phyloP scores from a whole-genome alignment of 768 basidiomycete genomes.

The Rhizopogon salebrosus region DNA sequence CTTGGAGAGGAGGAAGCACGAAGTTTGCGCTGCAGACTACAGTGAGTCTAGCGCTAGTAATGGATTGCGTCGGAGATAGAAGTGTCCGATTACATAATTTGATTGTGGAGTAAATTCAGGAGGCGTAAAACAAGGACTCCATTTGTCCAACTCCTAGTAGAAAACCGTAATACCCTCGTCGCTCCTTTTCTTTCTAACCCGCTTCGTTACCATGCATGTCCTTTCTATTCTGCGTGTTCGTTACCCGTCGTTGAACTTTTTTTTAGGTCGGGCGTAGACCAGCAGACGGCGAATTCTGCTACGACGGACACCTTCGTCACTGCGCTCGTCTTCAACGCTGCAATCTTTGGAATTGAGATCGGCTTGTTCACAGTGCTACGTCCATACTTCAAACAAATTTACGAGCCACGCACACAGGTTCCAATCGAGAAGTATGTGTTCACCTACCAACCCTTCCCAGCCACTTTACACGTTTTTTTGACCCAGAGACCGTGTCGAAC shows the following conservation, averaged over 20 bases:
- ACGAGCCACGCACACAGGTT: slow-evolving; percentile 79
- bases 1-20: no score
- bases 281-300: slow-evolving; percentile 42
- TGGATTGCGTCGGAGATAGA: no score
- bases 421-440: slow-evolving; percentile 37
- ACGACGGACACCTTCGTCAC: slow-evolving; percentile 79
- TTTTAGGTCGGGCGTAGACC: slow-evolving; percentile 33
- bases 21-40: no score
- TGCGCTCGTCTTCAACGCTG: slow-evolving; percentile 77
- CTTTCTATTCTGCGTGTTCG: neutral
- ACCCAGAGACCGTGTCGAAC: slow-evolving; percentile 50
- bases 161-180: no score
- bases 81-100: no score
- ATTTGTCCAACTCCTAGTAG: no score
- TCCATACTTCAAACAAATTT: slow-evolving; percentile 82
- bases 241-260: neutral
- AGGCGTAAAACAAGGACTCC: no score
- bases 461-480: neutral
- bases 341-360: slow-evolving; percentile 68
- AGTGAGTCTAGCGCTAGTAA: no score
- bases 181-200: neutral
- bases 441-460: neutral
- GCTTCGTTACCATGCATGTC: slow-evolving; percentile 15
- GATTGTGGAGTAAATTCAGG: no score
- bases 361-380: slow-evolving; percentile 77